Base-by-base conservation (phyloP, 2,329 filamentous ascomycete genomes). In the Bipolaris sorokiniana region DNA sequence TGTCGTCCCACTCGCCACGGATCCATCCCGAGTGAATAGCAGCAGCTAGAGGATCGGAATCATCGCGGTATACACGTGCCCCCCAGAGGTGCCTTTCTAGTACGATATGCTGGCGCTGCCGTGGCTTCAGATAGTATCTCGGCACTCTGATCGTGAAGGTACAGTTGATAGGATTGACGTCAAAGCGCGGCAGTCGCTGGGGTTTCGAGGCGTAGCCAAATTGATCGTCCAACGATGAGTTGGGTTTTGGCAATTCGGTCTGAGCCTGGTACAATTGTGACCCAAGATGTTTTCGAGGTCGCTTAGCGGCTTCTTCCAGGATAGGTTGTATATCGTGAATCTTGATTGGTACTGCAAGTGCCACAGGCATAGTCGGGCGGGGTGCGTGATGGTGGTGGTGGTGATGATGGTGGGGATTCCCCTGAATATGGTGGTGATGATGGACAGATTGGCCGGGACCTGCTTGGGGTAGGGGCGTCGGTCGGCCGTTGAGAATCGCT, bases 11-110 rank as follows among this genome's bases (percentile, higher is more conserved):
- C 67, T 93, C 91, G 33, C 94, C 94, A 40, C 89, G 88, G 65
- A 99, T 90, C 88, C 92, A 98, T 3, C 95, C 95, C 1, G 88
- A 88, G 74, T 99, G 95, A 44, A 99, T 94, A 58, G 93, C 94
- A 2, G 94, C 93, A 0, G 92, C 94, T 22, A 99, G 84, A 0
- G 95, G 87, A 71, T 99, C 95, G 0, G 92, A 97, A 76, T 99
- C 95, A 67, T 99, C 95, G 0, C 92, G 96, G 73, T 98, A 98
- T 6, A 99, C 85, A 36, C 96, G 93, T 0, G 92, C 95, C 1
- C 95, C 95, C 93, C 94, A 99, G 0, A 99, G 76, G 7, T 91
- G 90, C 18, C 90, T 85, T 33, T 91, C 86, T 7, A 86, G 80
- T 10, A 92, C 96, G 49, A 98, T 93, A 64, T 96, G 91, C 72